Evolutionary conservation across 176 grass and related monocot genomes (phyloP).

Genomic region (Hordeum marinum): DNA sequence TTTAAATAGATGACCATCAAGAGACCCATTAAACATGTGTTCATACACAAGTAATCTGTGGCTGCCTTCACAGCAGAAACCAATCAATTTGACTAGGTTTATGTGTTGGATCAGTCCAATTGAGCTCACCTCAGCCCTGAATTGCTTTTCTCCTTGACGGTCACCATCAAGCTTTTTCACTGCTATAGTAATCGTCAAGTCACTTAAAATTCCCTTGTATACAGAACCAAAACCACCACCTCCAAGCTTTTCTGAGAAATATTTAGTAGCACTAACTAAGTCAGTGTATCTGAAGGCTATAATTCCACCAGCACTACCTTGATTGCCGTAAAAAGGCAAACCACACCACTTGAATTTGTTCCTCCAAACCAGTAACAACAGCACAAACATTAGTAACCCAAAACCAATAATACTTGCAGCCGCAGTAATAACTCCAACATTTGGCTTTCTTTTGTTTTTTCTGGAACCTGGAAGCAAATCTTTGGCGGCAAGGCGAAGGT

Average conservation of each 20-base stretch:
- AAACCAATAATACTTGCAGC: not conserved
- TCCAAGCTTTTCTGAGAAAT: not conserved
- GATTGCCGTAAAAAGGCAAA: not conserved
- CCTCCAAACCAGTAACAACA: not conserved
- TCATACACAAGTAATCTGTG: not conserved
- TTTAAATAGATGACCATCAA: not conserved
- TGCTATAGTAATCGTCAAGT: not conserved
- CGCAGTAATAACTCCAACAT: not conserved
- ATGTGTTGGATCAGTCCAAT: not conserved
- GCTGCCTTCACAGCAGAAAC: not conserved
- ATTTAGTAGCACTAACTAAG: not conserved
- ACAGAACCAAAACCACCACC: not conserved
- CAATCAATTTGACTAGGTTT: not conserved
- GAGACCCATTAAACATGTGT: not conserved
- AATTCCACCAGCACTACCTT: not conserved
- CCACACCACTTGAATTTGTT: not conserved
- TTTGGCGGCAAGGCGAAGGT: not conserved
- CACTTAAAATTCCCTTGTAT: not conserved
- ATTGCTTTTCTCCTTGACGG: not conserved
- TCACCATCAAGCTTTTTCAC: not conserved
- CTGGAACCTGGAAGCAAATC: not conserved
- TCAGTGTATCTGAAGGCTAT: not conserved
- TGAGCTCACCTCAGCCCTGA: not conserved
- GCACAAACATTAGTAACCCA: not conserved
- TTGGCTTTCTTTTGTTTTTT: not conserved